Evolutionary conservation across 176 grass and related monocot genomes (phyloP), one percentile per base, ranked within the genome.

Genomic region (Avena eriantha): DNA sequence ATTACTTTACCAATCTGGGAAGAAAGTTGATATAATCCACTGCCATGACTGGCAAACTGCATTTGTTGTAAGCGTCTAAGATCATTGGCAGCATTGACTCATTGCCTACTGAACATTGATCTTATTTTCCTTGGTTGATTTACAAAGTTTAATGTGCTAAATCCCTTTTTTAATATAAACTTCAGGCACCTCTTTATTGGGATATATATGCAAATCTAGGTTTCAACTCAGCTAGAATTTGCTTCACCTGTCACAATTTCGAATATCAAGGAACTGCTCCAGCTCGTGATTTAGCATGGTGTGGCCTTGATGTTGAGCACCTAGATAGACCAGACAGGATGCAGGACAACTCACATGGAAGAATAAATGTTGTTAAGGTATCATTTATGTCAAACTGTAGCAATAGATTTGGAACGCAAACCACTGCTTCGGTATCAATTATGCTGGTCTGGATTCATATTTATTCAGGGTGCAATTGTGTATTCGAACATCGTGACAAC

Each of bases 11-110:
- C 83, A 92, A 83, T 76, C 90, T 60, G 90, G 89, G 69, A 98
- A 98, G 85, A 98, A 89, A 87, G 77, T 95, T 84, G 93, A 98
- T 75, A 96, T 98, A 82, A 98, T 98, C 85, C 96, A 98, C 54
- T 98, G 96, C 80, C 96, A 98, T 92, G 96, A 98, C 72, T 98
- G 96, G 96, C 96, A 94, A 85, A 98, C 96, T 84, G 96, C 90
- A 82, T 98, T 98, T 86, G 84, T 98, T 81, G 96, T 98, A 95
- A 76, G 93, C 35, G 35, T 49, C 69, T 35, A 88, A 18, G 16
- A 47, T 80, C 26, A 76, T 45, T 82, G 1, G 7, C 41, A 66
- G 53, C 83, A 61, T 69, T 41, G 24, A 8, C 49, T 73, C 55
- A 86, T 86, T 87, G 36, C 33, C 23, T 73, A 54, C 80, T 84